A percentile compares a stretch with the other conserved stretches of the same genome.
These are phyloP conservation scores for Westerdykella sp. DNA, from an alignment of 2,329 filamentous ascomycete genomes.

Conservation along the genomic window DNA sequence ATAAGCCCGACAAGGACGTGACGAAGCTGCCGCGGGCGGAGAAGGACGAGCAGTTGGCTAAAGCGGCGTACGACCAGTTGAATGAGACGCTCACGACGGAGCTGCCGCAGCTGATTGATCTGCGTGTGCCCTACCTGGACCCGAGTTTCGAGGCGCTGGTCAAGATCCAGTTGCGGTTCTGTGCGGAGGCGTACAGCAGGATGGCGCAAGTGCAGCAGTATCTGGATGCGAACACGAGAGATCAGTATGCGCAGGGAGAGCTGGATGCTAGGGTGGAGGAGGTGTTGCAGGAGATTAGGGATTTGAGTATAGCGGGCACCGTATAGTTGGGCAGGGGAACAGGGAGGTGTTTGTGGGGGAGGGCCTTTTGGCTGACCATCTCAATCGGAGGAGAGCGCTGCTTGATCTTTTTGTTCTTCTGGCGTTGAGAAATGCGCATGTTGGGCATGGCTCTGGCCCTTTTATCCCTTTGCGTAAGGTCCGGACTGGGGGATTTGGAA, in stretches of 20 bases:
- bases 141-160: constrained; percentile 96
- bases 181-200: constrained; percentile 90
- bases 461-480: too few species aligned
- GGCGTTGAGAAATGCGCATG: too few species aligned
- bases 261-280: constrained; percentile 89
- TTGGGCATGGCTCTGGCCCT: too few species aligned
- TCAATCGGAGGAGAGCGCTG: neutral
- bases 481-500: too few species aligned
- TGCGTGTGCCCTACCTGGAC: constrained; percentile 93
- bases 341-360: neutral
- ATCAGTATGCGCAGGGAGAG: constrained; percentile 91
- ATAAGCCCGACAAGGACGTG: constrained; percentile 98
- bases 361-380: too few species aligned
- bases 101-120: constrained; percentile 89
- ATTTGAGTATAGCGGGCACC: constrained; percentile 84
- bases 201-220: constrained; percentile 99
- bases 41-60: constrained; percentile 93
- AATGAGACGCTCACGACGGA: constrained; percentile 94
- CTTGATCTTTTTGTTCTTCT: neutral
- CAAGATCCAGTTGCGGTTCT: constrained; percentile 97
- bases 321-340: constrained; percentile 35
- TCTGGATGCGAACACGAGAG: constrained; percentile 87
- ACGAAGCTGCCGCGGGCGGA: constrained; percentile 93
- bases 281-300: constrained; percentile 92
- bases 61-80: constrained; percentile 86